Evolutionary conservation across 2,329 filamentous ascomycete genomes (phyloP), one percentile per base, ranked within the genome.

Genomic region (Decorospora gaudefroyi): DNA sequence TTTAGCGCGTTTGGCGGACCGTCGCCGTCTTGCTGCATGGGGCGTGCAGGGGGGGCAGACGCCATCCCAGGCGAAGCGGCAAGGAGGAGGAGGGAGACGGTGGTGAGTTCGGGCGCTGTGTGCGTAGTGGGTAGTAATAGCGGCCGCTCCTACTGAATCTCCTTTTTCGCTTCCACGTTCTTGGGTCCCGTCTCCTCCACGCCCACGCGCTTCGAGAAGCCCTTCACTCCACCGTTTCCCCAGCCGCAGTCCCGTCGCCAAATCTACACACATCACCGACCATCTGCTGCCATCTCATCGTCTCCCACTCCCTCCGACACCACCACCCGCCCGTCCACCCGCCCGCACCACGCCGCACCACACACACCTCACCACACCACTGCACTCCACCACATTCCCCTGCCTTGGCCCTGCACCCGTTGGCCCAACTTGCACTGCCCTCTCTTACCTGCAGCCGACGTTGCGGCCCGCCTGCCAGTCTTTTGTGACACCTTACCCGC

Each of bases 81-180:
- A 58, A 60, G 51, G 54, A 57, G 59, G 49, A n/a, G n/a, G n/a
- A n/a, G n/a, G n/a, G n/a, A n/a, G n/a, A n/a, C n/a, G n/a, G n/a
- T n/a, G n/a, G 57, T 60, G 55, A 53, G 38, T 55, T 59, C 44
- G 55, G 54, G 58, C 56, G 56, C n/a, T n/a, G n/a, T n/a, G n/a
- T n/a, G n/a, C 47, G 50, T 45, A 45, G 55, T 58, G 55, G 54
- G 59, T 63, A 65, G 61, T 62, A 61, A 63, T 57, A 59, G 60
- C 57, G 56, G 57, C 59, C 61, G 59, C 56, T 47, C 55, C 54
- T 60, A 61, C 61, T 61, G 60, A 62, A 54, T 62, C 59, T 65
- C 59, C 59, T 62, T 61, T 46, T 64, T 64, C 62, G 60, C 59
- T 62, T 64, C 63, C 60, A 62, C 44, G 56, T 53, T 57, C 55